These are phyloP conservation scores for Lepidopterella palustris DNA, from an alignment of 495 filamentous ascomycete species.

Conservation along the genomic window DNA sequence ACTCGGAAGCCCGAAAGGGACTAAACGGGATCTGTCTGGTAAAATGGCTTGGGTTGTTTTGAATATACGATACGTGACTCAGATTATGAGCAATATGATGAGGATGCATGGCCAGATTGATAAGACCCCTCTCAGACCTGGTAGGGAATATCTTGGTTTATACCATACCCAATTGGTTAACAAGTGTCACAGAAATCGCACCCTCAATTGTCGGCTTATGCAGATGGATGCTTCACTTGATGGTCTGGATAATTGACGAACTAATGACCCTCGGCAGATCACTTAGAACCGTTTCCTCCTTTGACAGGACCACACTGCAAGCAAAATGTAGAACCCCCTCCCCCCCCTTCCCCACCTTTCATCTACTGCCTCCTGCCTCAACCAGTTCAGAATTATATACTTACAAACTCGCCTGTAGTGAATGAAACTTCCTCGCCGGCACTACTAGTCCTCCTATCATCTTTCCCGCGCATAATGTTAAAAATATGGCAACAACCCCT, in stretches of 20 bases:
- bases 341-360: background rate
- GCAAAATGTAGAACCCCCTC: slow-evolving; percentile 30
- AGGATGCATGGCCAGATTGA: slow-evolving; percentile 29
- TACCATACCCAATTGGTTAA: slow-evolving; percentile 24
- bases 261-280: slow-evolving; percentile 56
- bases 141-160: background rate
- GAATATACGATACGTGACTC: slow-evolving; percentile 62
- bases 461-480: slow-evolving; percentile 65
- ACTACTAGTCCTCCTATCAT: slow-evolving; percentile 64
- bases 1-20: slow-evolving; percentile 56
- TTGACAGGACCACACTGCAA: slow-evolving; percentile 36
- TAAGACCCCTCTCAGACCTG: slow-evolving; percentile 13
- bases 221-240: slow-evolving; percentile 63
- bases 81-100: slow-evolving; percentile 58
- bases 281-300: slow-evolving; percentile 35
- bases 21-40: slow-evolving; percentile 51
- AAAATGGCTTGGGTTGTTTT: slow-evolving; percentile 70
- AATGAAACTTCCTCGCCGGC: slow-evolving; percentile 45
- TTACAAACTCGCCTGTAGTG: slow-evolving; percentile 20
- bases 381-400: background rate
- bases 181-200: slow-evolving; percentile 39
- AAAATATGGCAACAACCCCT: slow-evolving; percentile 59
- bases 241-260: slow-evolving; percentile 62
- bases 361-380: no score
- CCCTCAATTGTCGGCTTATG: slow-evolving; percentile 49